Evolutionary conservation across 495 filamentous ascomycete species (phyloP), one percentile per base, ranked within the genome.

Genomic region (Achaetomiella virescens): DNA sequence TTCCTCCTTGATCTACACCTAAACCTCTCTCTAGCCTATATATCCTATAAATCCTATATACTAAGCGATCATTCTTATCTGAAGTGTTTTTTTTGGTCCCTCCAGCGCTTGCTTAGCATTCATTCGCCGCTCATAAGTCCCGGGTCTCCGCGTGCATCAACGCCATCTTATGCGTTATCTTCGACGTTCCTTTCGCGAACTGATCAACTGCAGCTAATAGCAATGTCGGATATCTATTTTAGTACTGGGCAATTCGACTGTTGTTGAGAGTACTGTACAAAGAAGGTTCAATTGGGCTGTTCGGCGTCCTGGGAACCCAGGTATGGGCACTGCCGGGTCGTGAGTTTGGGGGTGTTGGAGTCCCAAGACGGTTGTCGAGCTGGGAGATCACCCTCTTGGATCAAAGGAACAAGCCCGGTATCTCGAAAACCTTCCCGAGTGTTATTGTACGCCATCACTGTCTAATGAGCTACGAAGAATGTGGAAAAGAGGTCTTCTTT

Each of bases 401-500:
- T 37, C 2, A 54, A 50, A 15, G 54, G 54, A 22, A 48, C 50
- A 57, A 61, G 59, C n/a, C 54, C 49, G 38, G 54, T 29, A 31
- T 24, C 57, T 54, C 35, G 15, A 25, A 59, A 59, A 9, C 57
- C 50, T 20, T 21, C 50, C 21, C 46, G 29, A 2, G 53, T 43
- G 21, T 52, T 58, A 10, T 58, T 18, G 6, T 12, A 18, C 12
- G 37, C 45, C 7, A 50, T 38, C 38, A 49, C 5, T 11, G 44
- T 18, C 5, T 54, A 8, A 24, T 46, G 50, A 15, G 50, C 54
- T 20, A 5, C 21, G 31, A 33, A 38, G 38, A 61, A 61, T 14
- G 54, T 45, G 22, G n/a, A 21, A 46, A 61, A 49, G 51, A 61
- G 58, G 31, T 56, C 54, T 5, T 33, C 20, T 24, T 60, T 60